Evolutionary conservation across 2,329 filamentous ascomycete genomes (phyloP), one percentile per base, ranked within the genome.

Genomic region (Neonectria hederae): DNA sequence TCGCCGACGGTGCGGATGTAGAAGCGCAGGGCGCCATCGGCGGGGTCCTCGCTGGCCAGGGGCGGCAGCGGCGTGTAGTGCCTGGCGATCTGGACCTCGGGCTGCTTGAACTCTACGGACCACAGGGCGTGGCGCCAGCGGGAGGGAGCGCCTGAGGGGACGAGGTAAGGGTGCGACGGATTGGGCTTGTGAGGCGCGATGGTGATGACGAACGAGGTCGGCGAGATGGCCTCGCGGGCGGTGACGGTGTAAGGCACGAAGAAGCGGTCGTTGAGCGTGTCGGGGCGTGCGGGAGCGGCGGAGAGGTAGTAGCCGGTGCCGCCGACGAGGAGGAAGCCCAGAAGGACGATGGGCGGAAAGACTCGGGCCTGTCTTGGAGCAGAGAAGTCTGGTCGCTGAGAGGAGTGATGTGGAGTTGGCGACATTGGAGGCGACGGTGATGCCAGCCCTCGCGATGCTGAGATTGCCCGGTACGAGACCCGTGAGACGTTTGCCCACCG

Each of bases 61-160:
- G 88, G 85, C 0, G 93, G 95, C 0, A 99, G 82, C 0, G 95
- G 94, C 4, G 96, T 98, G 79, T 99, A 99, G 62, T 93, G 90
- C 66, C 96, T 83, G 46, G 93, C 92, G 71, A 99, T 97, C 79
- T 97, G 94, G 62, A 98, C 81, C 77, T 97, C 90, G 2, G 96
- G 96, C 80, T 98, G 96, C 81, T 97, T 97, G 75, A 97, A 89
- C 81, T 97, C 92, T 35, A 98, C 90, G 67, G 91, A 94, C 91
- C 93, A 97, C 45, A 97, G 84, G 5, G 92, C 91, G 60, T 87
- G 68, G 11, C 68, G 70, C 79, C 80, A 79, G 67, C 62, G 45
- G 17, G 65, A 59, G 3, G 71, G 65, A n/a, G 42, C n/a, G 9
- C 10, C 21, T 3, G 52, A 17, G 8, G 62, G 22, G 11, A 21